Conservation (phyloP, 192 early-diverging fungal species). For the Entomortierella parvispora region DNA sequence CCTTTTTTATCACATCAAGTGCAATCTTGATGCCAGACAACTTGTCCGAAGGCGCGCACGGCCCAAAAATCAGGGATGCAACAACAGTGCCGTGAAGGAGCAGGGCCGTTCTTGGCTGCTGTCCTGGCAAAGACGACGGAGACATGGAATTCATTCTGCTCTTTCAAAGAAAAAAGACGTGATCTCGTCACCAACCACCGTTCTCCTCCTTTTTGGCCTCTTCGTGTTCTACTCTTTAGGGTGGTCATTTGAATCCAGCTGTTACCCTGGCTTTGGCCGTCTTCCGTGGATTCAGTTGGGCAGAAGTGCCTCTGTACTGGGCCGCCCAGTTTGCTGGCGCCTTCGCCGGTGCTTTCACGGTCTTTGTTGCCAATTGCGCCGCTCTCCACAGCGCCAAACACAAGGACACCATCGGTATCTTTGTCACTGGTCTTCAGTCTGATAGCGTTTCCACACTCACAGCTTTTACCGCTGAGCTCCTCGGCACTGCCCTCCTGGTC, state of each 20-base stretch:
- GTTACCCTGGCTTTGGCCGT: constrained; percentile 69
- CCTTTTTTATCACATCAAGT: background rate
- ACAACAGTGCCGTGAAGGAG: too few species aligned
- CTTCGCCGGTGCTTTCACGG: constrained; percentile 66
- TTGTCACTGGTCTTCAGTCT: background rate
- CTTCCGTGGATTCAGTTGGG: constrained; percentile 69
- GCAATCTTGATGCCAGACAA: too few species aligned
- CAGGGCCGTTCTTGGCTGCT: background rate
- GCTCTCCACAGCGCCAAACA: constrained; percentile 60
- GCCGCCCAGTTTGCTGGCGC: constrained; percentile 70
- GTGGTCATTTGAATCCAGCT: constrained; percentile 78
- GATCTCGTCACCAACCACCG: too few species aligned
- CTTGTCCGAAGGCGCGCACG: too few species aligned
- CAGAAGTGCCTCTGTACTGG: constrained; percentile 70
- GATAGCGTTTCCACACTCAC: constrained; percentile 25
- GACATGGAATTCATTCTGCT: background rate
- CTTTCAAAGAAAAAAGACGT: background rate
- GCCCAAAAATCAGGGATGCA: too few species aligned
- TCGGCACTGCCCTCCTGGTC: constrained; percentile 70
- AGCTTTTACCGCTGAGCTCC: constrained; percentile 61
- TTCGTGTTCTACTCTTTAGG: constrained; percentile 23
- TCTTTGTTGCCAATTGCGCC: constrained; percentile 65
- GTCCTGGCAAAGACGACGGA: background rate
- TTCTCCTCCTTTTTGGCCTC: background rate
- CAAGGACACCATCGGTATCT: background rate